phyloP scores from a whole-genome alignment of 106 monocot genomes.

The Platanthera guangdongensis region DNA sequence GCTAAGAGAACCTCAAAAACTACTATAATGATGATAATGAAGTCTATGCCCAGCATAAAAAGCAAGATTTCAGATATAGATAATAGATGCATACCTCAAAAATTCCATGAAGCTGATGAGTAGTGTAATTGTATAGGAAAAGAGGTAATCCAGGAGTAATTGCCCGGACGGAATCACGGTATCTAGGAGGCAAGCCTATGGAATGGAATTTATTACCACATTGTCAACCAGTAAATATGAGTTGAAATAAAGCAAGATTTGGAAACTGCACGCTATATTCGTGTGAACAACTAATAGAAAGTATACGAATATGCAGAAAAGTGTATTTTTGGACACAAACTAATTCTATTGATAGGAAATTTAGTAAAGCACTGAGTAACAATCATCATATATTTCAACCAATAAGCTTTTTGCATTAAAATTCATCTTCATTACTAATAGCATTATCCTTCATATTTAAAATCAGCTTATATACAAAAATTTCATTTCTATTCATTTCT shows the following conservation, averaged over 20 bases:
- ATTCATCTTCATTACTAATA: background rate
- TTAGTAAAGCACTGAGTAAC: background rate
- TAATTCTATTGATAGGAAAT: no score
- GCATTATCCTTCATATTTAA: no score
- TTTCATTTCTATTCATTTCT: no score
- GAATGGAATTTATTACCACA: background rate
- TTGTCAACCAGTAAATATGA: background rate
- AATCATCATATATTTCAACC: background rate
- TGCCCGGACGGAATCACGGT: slow-evolving; percentile 52
- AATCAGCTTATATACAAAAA: no score
- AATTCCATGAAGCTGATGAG: slow-evolving; percentile 55
- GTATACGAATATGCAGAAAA: background rate
- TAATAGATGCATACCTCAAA: slow-evolving; percentile 29
- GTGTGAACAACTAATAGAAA: background rate
- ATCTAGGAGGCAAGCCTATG: slow-evolving; percentile 52
- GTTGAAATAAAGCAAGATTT: background rate
- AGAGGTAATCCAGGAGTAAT: slow-evolving; percentile 60
- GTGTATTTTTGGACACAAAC: background rate
- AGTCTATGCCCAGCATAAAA: background rate
- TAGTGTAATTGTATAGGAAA: slow-evolving; percentile 60
- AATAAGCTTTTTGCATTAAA: background rate
- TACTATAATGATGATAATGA: background rate
- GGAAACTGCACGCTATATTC: background rate
- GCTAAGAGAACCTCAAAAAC: background rate
- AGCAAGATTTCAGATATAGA: background rate